Percentiles rank a stretch among this genome's conserved stretches.
Conservation (phyloP, 2,329 filamentous ascomycete species). For the Colletotrichum sp. region DNA sequence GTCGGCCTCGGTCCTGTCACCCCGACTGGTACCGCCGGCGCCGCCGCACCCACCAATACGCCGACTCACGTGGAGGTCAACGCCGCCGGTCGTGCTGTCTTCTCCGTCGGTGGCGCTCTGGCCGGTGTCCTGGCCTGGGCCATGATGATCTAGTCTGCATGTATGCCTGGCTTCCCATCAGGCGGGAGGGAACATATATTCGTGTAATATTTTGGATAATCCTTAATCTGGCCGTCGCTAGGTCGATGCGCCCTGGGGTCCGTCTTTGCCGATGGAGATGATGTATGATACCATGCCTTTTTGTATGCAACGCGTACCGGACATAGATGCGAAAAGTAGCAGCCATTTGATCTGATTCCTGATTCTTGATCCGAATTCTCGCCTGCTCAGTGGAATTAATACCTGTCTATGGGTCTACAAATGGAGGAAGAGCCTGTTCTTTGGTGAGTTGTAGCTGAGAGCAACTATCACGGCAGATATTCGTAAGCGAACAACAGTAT, state of each 20-base stretch:
- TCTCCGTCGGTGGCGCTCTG: background rate
- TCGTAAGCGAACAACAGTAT: background rate
- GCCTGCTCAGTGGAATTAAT: fast-evolving
- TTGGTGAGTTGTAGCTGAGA: fast-evolving
- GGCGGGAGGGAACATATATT: background rate
- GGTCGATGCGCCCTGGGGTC: background rate
- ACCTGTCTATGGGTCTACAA: background rate
- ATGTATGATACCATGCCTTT: slow-evolving; percentile 12
- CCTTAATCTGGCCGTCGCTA: background rate
- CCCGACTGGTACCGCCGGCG: background rate
- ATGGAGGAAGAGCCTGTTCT: background rate
- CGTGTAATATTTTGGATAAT: slow-evolving; percentile 6
- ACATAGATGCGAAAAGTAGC: background rate
- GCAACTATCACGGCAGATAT: background rate
- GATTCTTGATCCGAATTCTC: background rate
- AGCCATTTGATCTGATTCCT: background rate
- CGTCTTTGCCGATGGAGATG: background rate
- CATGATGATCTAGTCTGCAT: background rate
- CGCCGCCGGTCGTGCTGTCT: slow-evolving; percentile 1
- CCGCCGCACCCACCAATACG: background rate
- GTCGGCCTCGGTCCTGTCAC: background rate
- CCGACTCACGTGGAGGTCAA: slow-evolving; percentile 3
- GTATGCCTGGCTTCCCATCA: background rate
- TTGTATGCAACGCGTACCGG: background rate
- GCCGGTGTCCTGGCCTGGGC: background rate